Percentiles rank a stretch among this genome's conserved stretches.
phyloP scores from a whole-genome alignment of 75 land plant genomes.

The Selaginella tamariscina region DNA sequence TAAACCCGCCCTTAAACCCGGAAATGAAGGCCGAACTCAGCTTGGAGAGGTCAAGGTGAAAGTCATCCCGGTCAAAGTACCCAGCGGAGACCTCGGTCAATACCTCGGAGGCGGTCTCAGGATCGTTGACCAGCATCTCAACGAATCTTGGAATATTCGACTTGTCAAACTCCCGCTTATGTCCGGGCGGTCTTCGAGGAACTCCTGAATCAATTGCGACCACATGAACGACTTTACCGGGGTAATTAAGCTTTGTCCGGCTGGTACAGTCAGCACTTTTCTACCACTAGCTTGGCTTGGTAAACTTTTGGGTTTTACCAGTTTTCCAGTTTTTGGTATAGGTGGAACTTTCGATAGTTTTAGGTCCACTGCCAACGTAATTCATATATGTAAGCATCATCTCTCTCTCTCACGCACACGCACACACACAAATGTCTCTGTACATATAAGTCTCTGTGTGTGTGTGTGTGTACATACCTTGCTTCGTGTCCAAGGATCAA shows the following conservation, averaged over 20 bases:
- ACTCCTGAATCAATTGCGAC: slow-evolving; percentile 95
- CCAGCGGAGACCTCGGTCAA: slow-evolving; percentile 66
- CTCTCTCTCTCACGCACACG: no score
- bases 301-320: no score
- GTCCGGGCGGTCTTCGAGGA: slow-evolving; percentile 89
- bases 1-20: slow-evolving; percentile 59
- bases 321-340: not conserved
- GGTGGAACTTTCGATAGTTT: not conserved
- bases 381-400: no score
- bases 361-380: no score
- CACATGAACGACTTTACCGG: slow-evolving; percentile 24
- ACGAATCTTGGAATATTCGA: slow-evolving; percentile 64
- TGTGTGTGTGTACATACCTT: no score
- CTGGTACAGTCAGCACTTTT: no score
- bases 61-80: slow-evolving; percentile 30
- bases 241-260: not conserved
- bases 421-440: no score
- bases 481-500: not conserved
- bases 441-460: no score
- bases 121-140: slow-evolving; percentile 67
- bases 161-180: slow-evolving; percentile 71
- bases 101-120: slow-evolving; percentile 45
- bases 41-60: slow-evolving; percentile 27
- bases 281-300: no score
- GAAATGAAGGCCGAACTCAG: slow-evolving; percentile 52